phyloP scores from a whole-genome alignment of 202 grass and related monocot species.

The Setaria italica region DNA sequence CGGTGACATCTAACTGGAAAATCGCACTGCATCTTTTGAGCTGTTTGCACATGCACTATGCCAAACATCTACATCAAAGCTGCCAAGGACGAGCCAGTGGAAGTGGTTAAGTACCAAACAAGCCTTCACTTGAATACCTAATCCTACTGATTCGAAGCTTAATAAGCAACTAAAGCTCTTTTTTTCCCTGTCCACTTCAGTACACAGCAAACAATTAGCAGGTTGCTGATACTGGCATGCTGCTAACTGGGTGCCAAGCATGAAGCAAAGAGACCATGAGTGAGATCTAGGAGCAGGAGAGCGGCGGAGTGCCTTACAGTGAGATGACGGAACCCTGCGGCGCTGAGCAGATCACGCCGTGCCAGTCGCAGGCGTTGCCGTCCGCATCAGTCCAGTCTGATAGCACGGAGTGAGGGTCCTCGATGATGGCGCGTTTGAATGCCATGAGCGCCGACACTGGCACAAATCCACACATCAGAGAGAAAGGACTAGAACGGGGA shows the following conservation, averaged over 20 bases:
- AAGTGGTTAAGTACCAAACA: constrained; percentile 30
- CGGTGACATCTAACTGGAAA: constrained; percentile 26
- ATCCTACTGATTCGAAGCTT: constrained; percentile 25
- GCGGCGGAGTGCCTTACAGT: constrained; percentile 67
- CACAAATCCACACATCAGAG: constrained; percentile 35
- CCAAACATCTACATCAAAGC: constrained; percentile 48
- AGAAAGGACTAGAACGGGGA: neutral
- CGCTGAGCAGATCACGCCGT: constrained; percentile 79
- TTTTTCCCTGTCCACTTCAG: neutral
- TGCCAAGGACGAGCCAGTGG: constrained; percentile 22
- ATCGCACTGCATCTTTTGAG: constrained; percentile 39
- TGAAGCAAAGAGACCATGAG: constrained; percentile 13
- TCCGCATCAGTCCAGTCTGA: constrained; percentile 81
- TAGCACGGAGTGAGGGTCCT: constrained; percentile 77
- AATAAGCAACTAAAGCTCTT: neutral
- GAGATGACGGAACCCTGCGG: constrained; percentile 68
- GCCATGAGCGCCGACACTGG: constrained; percentile 64
- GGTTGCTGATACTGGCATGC: neutral
- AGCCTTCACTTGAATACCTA: constrained; percentile 26
- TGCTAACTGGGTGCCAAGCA: neutral
- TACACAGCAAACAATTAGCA: constrained; percentile 17
- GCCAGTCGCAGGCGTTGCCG: constrained; percentile 83
- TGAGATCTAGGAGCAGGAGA: constrained; percentile 41
- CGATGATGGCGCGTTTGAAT: constrained; percentile 79
- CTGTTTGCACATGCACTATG: constrained; percentile 34